Conservation (phyloP, 75 land plant genomes). For the Selaginella moellendorffii region DNA sequence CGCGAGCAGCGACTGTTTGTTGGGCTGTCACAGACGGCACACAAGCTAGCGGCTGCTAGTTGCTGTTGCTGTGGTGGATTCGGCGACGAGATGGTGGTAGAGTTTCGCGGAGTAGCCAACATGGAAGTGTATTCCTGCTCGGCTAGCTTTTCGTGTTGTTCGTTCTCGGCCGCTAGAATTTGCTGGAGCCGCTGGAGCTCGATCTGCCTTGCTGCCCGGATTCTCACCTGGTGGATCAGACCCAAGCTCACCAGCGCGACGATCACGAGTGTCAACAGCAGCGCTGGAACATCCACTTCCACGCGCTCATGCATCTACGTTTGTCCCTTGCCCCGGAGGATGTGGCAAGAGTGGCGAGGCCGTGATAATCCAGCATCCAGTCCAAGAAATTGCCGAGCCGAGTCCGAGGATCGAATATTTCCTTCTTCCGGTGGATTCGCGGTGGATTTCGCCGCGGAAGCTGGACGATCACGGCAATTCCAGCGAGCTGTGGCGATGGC, state of each 20-base stretch:
- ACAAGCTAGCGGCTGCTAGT: too few species aligned
- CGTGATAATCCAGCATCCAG: too few species aligned
- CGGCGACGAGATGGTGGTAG: not conserved
- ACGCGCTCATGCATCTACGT: not conserved
- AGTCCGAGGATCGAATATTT: too few species aligned
- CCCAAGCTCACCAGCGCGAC: not conserved
- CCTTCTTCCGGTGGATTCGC: too few species aligned
- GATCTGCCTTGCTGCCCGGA: not conserved
- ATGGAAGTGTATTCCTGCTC: not conserved
- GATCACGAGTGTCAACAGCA: not conserved
- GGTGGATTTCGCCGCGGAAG: too few species aligned
- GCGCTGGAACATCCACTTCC: not conserved
- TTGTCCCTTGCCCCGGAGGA: not conserved
- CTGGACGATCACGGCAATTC: too few species aligned
- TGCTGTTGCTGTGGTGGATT: not conserved
- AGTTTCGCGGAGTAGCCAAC: not conserved
- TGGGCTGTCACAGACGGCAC: slow-evolving; percentile 29
- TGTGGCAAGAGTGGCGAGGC: slow-evolving; percentile 1
- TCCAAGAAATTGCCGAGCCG: too few species aligned
- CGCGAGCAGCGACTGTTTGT: slow-evolving; percentile 42
- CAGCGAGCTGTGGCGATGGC: too few species aligned
- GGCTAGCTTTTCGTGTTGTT: not conserved
- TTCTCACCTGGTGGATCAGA: not conserved
- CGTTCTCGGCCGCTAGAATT: not conserved
- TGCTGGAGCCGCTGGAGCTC: not conserved